Evolutionary conservation across 495 filamentous ascomycete genomes (phyloP), one percentile per base, ranked within the genome.

Genomic region (Penicillium lagena): DNA sequence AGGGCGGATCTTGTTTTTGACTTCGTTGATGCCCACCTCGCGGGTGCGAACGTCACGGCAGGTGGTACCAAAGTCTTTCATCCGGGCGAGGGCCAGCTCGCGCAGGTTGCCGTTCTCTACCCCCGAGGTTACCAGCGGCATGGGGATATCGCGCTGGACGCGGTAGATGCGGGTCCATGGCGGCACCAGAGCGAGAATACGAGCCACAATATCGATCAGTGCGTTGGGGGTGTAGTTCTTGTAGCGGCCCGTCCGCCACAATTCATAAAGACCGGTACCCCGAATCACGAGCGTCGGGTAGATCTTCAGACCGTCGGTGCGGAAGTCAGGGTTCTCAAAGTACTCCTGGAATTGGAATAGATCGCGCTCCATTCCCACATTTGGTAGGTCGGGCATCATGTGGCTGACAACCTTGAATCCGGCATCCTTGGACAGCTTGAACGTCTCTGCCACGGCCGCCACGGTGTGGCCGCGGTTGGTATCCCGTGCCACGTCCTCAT

Each of bases 371-470:
- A 96, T 94, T 44, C 93, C 93, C 6, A 98, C 93, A 56, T 98
- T 98, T 10, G 93, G 93, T 27, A 98, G 72, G 59, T 98, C 93
- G 11, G 93, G 93, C 93, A 98, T 98, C 93, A 98, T 98, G 65
- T 98, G 93, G 49, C 85, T 90, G 52, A 98, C 93, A 7, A 98
- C 91, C 64, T 98, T 98, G 77, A 95, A 98, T 12, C 93, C 93
- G 22, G 94, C 89, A 64, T 98, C 93, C 66, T 98, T 98, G 43
- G 94, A 82, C 12, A 95, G 76, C 54, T 82, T 88, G 65, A 98
- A 98, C 0, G 91, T 97, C 63, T 98, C 87, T 11, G 86, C 89
- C 4, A 97, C 93, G 0, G 94, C 82, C 29, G 88, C 86, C 39
- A 98, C 93, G 0, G 93, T 98, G 64, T 98, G 93, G 0, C 93